Percentiles rank a stretch among this genome's conserved stretches.
These are phyloP conservation scores for Colletotrichum phormii DNA, from an alignment of 2,329 filamentous ascomycete species.

Conservation along the genomic window DNA sequence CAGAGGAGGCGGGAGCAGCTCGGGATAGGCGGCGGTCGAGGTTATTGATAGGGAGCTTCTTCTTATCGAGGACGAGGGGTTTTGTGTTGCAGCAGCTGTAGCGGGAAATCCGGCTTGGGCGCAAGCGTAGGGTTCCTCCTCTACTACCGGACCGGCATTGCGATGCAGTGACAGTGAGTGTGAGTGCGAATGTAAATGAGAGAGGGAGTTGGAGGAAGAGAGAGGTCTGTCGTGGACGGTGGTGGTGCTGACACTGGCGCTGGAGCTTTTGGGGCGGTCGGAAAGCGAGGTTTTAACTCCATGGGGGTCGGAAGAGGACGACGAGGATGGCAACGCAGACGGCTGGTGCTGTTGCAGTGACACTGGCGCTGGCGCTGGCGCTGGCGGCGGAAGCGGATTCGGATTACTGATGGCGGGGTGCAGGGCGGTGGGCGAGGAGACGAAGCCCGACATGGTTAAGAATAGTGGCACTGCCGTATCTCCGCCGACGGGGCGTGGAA, in stretches of 20 bases:
- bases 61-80: constrained; percentile 30
- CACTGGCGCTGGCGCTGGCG: constrained; percentile 37
- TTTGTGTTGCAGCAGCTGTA: constrained; percentile 32
- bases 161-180: constrained; percentile 35
- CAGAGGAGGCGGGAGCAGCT: constrained; percentile 41
- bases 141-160: constrained; percentile 34
- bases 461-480: constrained; percentile 22
- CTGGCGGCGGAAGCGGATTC: constrained; percentile 42
- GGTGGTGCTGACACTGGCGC: constrained; percentile 31
- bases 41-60: constrained; percentile 36
- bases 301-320: constrained; percentile 24
- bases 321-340: neutral
- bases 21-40: constrained; percentile 35
- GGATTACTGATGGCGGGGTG: constrained; percentile 61
- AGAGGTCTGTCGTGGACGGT: constrained; percentile 34
- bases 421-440: constrained; percentile 60
- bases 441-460: constrained; percentile 44
- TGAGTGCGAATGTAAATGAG: constrained; percentile 19
- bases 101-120: constrained; percentile 22
- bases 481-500: constrained; percentile 15
- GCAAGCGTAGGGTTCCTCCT: constrained; percentile 3
- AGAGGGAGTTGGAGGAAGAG: constrained; percentile 32
- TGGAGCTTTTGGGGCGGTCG: constrained; percentile 42
- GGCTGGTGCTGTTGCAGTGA: constrained; percentile 10
- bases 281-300: constrained; percentile 43